Conservation (phyloP, 23 red algal species). For the Gracilariopsis chorda region DNA sequence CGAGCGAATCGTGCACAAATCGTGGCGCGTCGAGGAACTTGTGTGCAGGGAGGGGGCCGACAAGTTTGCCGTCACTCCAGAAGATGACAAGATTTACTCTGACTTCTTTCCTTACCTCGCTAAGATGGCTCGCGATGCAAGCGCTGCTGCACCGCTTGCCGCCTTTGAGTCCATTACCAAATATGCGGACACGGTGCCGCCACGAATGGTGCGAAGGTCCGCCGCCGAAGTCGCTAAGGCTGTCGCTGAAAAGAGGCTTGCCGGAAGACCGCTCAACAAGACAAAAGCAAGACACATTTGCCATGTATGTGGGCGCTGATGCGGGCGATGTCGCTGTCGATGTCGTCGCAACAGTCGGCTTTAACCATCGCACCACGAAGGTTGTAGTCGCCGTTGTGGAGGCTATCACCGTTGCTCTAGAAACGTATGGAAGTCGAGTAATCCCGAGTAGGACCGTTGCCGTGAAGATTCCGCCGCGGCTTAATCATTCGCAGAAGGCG, state of each 20-base stretch:
- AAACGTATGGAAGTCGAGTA: conserved; percentile 49
- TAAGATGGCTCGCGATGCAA: conserved; percentile 89
- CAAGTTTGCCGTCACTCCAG: conserved; percentile 34
- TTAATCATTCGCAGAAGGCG: conserved; percentile 84
- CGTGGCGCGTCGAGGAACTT: conserved; percentile 82
- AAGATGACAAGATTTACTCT: conserved; percentile 66
- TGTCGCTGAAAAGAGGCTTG: conserved; percentile 77
- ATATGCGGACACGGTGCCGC: conserved; percentile 65
- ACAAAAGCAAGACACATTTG: conserved; percentile 65
- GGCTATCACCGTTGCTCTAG: conserved; percentile 54
- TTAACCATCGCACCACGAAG: conserved; percentile 79
- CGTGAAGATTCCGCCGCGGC: conserved; percentile 64
- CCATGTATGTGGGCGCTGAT: conserved; percentile 78
- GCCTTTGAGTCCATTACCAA: conserved; percentile 62
- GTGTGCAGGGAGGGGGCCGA: conserved; percentile 48
- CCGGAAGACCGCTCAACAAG: conserved; percentile 82
- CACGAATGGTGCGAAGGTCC: conserved; percentile 26
- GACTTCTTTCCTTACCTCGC: conserved; percentile 52
- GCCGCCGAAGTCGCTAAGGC: conserved; percentile 71
- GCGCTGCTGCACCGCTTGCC: conserved; percentile 87
- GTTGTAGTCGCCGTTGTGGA: conserved; percentile 81
- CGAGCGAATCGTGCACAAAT: conserved; percentile 70
- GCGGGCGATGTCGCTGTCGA: conserved; percentile 74
- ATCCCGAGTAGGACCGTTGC: conserved; percentile 68
- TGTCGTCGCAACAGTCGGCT: conserved; percentile 57